Conservation (phyloP, 371 early-diverging fungal genomes). For the Syncephalis fuscata region DNA sequence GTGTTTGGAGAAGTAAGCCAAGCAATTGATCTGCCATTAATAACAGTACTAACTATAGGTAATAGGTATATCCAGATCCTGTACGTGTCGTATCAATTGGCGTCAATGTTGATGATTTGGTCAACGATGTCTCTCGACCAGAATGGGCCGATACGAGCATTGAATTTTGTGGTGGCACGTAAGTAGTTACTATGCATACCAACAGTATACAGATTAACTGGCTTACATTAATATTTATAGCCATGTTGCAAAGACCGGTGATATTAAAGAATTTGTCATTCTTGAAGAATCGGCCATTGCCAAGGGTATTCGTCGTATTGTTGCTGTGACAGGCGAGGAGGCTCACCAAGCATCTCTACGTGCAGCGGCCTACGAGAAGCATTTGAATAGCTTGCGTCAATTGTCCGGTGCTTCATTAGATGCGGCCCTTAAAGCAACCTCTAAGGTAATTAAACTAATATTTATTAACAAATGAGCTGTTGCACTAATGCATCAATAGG, state of each 20-base stretch:
- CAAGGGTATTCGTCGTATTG: constrained; percentile 95
- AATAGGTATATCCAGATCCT: constrained; percentile 79
- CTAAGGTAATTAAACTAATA: constrained; percentile 19
- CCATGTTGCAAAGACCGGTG: constrained; percentile 86
- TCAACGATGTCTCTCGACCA: constrained; percentile 60
- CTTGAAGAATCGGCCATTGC: constrained; percentile 90
- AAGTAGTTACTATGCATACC: constrained; percentile 9
- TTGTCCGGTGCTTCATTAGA: constrained; percentile 52
- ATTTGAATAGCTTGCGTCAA: constrained; percentile 33
- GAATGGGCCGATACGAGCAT: constrained; percentile 69
- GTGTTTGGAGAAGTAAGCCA: constrained; percentile 76
- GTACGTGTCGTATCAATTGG: constrained; percentile 91
- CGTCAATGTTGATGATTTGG: constrained; percentile 72
- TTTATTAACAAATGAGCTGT: too few species aligned
- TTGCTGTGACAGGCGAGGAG: constrained; percentile 91
- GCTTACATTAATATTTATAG: background rate
- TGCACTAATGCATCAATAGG: constrained; percentile 9
- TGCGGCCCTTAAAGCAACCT: constrained; percentile 54
- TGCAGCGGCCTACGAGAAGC: constrained; percentile 42
- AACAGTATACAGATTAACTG: background rate
- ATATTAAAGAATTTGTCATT: constrained; percentile 81
- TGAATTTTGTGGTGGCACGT: constrained; percentile 99
- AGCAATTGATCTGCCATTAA: too few species aligned
- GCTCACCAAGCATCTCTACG: constrained; percentile 50
- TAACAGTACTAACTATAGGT: too few species aligned